Conservation (phyloP, 805 yeast genomes). For the Ogataea pignaliae region DNA sequence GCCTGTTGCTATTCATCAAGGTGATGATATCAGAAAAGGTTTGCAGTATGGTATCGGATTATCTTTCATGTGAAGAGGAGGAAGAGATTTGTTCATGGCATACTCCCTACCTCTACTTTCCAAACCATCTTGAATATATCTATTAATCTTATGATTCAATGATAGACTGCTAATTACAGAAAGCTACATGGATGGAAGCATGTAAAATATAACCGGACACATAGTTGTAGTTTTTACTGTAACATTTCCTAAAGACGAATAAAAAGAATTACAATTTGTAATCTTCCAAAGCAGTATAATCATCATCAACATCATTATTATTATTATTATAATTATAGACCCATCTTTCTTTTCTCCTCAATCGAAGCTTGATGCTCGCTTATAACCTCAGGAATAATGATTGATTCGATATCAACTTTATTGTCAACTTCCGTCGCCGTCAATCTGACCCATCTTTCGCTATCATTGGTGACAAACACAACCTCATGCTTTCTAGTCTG, state of each 20-base stretch:
- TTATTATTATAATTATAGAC: conserved; percentile 11
- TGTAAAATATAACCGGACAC: too few relatives aligned
- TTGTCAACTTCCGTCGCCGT: conserved; percentile 35
- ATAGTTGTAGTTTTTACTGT: too few relatives aligned
- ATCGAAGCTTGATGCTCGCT: conserved; percentile 64
- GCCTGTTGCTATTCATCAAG: conserved; percentile 41
- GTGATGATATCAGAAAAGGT: conserved; percentile 48
- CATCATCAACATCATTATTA: too few relatives aligned
- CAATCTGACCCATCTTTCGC: conserved; percentile 48
- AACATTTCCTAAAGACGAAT: too few relatives aligned
- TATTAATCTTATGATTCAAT: neutral
- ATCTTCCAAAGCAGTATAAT: too few relatives aligned
- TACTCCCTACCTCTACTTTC: too few relatives aligned
- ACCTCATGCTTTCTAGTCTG: conserved; percentile 88
- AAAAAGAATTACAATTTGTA: too few relatives aligned
- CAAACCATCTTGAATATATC: neutral
- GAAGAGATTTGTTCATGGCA: too few relatives aligned
- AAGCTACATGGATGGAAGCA: too few relatives aligned
- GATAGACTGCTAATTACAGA: too few relatives aligned
- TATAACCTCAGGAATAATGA: conserved; percentile 76
- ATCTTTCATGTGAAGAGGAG: conserved; percentile 41
- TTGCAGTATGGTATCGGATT: conserved; percentile 57
- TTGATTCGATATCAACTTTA: conserved; percentile 63
- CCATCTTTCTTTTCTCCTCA: conserved; percentile 22
- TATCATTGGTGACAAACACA: conserved; percentile 64